Evolutionary conservation across 2,329 filamentous ascomycete genomes (phyloP), one percentile per base, ranked within the genome.

Genomic region (Biscogniauxia marginata): DNA sequence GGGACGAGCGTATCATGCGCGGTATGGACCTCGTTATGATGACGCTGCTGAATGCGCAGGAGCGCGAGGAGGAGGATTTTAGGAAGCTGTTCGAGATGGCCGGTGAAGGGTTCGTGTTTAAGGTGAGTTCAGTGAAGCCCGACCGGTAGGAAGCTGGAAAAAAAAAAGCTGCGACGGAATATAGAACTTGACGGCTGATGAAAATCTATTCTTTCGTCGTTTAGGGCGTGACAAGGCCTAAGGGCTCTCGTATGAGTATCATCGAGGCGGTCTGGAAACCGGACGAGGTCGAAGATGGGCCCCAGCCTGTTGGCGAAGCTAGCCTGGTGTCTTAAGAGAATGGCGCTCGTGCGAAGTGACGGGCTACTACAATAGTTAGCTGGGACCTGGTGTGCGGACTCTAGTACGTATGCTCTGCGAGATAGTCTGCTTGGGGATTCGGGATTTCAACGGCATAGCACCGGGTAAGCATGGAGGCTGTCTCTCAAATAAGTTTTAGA

Each of bases 11-110:
- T 18, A 46, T 79, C 44, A 77, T 80, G 55, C 68, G 76, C 11
- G 73, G 74, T 30, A 81, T 82, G 77, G 80, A 83, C 59, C 65
- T 82, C 59, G 69, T 80, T 2, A 83, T 84, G 80, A 63, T 83
- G 65, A 74, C 74, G 8, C 57, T 82, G 30, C 70, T 82, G 39
- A 84, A 83, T 59, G 75, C 79, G 2, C 75, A 80, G 63, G 81
- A 84, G 68, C 73, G 81, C 7, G 71, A 72, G 3, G 75, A 78
- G 57, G 64, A 67, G 5, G 79, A 81, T 58, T 83, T 81, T 55
- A 63, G 66, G 25, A 67, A 70, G 9, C 59, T 84, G 8, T 83
- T 83, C 59, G 64, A 61, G 50, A 64, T 68, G 30, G 77, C 75
- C 1, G 74, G 78, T 53, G 60, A 69, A 19, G 65, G 77, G 0